Evolutionary conservation across 805 yeast genomes (phyloP).

Genomic region (Torulaspora franciscae): DNA sequence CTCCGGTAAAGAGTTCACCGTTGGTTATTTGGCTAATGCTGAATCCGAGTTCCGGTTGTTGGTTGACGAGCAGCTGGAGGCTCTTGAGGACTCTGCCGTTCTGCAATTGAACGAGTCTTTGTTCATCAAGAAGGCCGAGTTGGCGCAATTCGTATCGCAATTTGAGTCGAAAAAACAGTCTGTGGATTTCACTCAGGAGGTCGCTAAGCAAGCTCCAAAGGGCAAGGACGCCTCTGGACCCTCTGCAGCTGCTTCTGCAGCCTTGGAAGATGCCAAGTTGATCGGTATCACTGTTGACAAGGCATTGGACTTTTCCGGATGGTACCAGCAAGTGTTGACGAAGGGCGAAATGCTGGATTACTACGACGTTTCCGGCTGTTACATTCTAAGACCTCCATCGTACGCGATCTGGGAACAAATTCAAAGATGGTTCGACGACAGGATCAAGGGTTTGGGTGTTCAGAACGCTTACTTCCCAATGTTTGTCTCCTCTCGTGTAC

Average conservation of each 20-base stretch:
- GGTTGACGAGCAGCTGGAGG: slow-evolving; percentile 36
- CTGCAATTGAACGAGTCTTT: slow-evolving; percentile 29
- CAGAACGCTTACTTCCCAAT: slow-evolving; percentile 96
- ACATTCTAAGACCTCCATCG: slow-evolving; percentile 93
- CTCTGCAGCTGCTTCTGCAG: slow-evolving; percentile 40
- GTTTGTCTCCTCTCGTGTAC: slow-evolving; percentile 89
- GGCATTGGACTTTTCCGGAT: slow-evolving; percentile 83
- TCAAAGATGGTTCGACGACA: slow-evolving; percentile 76
- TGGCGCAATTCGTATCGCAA: slow-evolving; percentile 35
- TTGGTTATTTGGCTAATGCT: slow-evolving; percentile 39
- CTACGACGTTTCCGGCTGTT: slow-evolving; percentile 98
- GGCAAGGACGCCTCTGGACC: slow-evolving; percentile 26
- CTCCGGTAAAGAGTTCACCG: slow-evolving; percentile 31
- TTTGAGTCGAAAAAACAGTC: slow-evolving; percentile 39
- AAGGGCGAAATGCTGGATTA: slow-evolving; percentile 98
- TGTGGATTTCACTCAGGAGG: slow-evolving; percentile 47
- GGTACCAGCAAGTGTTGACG: slow-evolving; percentile 95
- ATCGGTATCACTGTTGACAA: slow-evolving; percentile 96
- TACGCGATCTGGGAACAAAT: slow-evolving; percentile 92
- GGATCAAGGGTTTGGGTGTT: slow-evolving; percentile 85
- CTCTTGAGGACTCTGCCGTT: slow-evolving; percentile 34
- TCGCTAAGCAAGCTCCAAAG: slow-evolving; percentile 38
- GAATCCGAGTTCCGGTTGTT: slow-evolving; percentile 28
- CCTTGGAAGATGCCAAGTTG: slow-evolving; percentile 77
- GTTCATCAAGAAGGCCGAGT: slow-evolving; percentile 27